Evolutionary conservation across 1,284 basidiomycete genomes (phyloP).

Genomic region (Calocybe gambosa): DNA sequence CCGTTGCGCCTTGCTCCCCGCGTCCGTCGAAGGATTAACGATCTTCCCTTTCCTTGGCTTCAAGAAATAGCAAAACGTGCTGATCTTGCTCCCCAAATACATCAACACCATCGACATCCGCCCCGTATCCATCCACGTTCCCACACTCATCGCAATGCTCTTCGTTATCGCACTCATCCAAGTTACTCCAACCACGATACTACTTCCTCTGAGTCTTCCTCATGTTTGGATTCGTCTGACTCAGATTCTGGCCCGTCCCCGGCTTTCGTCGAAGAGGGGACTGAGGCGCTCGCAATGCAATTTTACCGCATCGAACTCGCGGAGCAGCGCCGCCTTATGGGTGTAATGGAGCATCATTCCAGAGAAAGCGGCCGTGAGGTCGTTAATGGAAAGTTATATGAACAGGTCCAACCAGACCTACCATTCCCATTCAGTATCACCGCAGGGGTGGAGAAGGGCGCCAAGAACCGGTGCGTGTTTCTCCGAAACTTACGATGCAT

Average conservation of each 20-base stretch:
- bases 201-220: slow-evolving; percentile 22
- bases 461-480: slow-evolving; percentile 76
- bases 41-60: slow-evolving; percentile 82
- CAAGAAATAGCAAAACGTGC: slow-evolving; percentile 61
- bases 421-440: slow-evolving; percentile 88
- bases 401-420: slow-evolving; percentile 8
- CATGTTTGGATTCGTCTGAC: slow-evolving; percentile 24
- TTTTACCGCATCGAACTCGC: slow-evolving; percentile 88
- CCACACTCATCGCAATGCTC: slow-evolving; percentile 9
- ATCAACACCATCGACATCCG: slow-evolving; percentile 14
- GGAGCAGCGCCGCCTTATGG: slow-evolving; percentile 86
- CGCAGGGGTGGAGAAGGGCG: slow-evolving; percentile 91
- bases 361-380: slow-evolving; percentile 36
- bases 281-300: slow-evolving; percentile 80
- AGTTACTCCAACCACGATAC: slow-evolving; percentile 11
- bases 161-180: slow-evolving; percentile 14
- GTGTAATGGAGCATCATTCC: slow-evolving; percentile 89
- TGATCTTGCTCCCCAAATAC: slow-evolving; percentile 20
- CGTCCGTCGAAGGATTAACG: slow-evolving; percentile 56
- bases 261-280: slow-evolving; percentile 54
- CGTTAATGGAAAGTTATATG: slow-evolving; percentile 1
- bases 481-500: slow-evolving; percentile 1
- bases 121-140: slow-evolving; percentile 1
- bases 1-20: slow-evolving; percentile 66
- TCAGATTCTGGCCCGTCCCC: slow-evolving; percentile 27